These are phyloP conservation scores for Backusella mclennaniae DNA, from an alignment of 192 early-diverging fungal species.

Conservation along the genomic window DNA sequence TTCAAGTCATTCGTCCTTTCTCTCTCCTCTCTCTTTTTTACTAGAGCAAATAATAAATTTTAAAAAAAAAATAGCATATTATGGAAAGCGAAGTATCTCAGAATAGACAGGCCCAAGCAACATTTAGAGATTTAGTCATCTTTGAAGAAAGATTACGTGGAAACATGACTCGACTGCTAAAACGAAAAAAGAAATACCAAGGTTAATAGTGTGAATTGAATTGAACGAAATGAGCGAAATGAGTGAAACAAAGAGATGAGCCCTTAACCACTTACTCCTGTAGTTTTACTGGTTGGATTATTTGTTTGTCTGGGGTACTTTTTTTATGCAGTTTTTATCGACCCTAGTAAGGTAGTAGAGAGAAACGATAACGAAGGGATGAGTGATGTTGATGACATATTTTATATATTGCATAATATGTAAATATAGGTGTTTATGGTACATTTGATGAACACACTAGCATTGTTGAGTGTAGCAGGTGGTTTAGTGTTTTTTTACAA, in stretches of 20 bases:
- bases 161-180: slow-evolving; percentile 64
- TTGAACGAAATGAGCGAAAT: not conserved
- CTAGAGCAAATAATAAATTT: not conserved
- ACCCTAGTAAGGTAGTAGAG: slow-evolving; percentile 45
- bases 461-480: slow-evolving; percentile 35
- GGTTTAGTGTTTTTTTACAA: slow-evolving; percentile 52
- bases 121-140: slow-evolving; percentile 74
- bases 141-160: slow-evolving; percentile 80
- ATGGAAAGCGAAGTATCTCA: slow-evolving; percentile 1
- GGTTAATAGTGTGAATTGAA: slow-evolving; percentile 29
- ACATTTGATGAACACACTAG: slow-evolving; percentile 36
- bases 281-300: slow-evolving; percentile 28
- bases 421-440: slow-evolving; percentile 17
- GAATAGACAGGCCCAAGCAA: slow-evolving; percentile 26
- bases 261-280: slow-evolving; percentile 19
- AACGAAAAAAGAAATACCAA: slow-evolving; percentile 73
- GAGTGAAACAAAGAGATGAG: not conserved
- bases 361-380: not conserved
- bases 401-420: not conserved
- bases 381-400: not conserved
- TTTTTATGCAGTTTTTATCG: slow-evolving; percentile 49
- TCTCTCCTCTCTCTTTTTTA: not conserved
- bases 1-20: not conserved
- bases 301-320: slow-evolving; percentile 37
- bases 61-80: not conserved